Evolutionary conservation across 768 basidiomycete genomes (phyloP).

Genomic region (Lactarius trivialis): DNA sequence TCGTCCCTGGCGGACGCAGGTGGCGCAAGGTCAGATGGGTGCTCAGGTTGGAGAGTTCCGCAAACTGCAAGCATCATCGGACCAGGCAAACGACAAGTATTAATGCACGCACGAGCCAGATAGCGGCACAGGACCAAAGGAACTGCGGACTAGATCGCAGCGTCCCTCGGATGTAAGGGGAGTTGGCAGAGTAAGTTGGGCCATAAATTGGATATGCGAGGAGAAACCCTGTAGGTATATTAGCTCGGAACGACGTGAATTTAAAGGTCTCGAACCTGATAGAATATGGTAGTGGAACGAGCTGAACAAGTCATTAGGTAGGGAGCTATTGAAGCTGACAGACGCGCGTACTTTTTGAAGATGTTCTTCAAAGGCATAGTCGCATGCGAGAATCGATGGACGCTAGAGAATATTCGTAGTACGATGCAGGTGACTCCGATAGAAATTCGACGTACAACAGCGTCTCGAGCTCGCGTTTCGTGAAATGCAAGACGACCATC

Average conservation of each 20-base stretch:
- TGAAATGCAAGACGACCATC: slow-evolving; percentile 79
- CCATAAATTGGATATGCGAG: slow-evolving; percentile 79
- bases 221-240: slow-evolving; percentile 46
- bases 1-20: slow-evolving; percentile 76
- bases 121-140: slow-evolving; percentile 53
- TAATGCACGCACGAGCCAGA: slow-evolving; percentile 65
- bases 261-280: slow-evolving; percentile 38
- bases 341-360: slow-evolving; percentile 74
- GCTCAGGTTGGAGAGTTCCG: slow-evolving; percentile 76
- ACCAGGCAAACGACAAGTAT: neutral
- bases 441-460: slow-evolving; percentile 54
- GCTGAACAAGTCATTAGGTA: slow-evolving; percentile 37
- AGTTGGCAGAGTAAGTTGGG: slow-evolving; percentile 63
- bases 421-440: slow-evolving; percentile 2
- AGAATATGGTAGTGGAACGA: slow-evolving; percentile 86
- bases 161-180: slow-evolving; percentile 56
- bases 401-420: slow-evolving; percentile 35
- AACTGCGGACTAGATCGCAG: slow-evolving; percentile 59
- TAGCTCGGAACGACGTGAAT: neutral
- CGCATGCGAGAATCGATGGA: slow-evolving; percentile 92
- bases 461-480: slow-evolving; percentile 90
- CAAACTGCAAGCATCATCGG: slow-evolving; percentile 44
- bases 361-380: slow-evolving; percentile 87
- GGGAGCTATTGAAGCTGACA: neutral
- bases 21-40: slow-evolving; percentile 78